Base-by-base conservation (phyloP, 176 grass and related monocot genomes). In the Aegilops tauschii region DNA sequence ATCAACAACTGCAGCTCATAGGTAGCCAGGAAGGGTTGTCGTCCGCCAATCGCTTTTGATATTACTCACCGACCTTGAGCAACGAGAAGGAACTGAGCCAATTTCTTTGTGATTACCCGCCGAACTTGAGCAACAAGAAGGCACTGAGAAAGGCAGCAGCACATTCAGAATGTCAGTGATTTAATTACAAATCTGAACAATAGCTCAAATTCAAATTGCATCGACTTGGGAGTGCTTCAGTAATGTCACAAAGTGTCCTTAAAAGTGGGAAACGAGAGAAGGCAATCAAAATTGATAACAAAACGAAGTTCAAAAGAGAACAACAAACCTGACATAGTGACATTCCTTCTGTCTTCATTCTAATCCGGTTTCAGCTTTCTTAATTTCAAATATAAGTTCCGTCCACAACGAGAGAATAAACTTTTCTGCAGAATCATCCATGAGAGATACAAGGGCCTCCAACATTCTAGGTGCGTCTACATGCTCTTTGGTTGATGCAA, bases 381-480 rank as follows among this genome's bases (percentile, higher is more conserved):
- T 97, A 29, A 95, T 95, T 77, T 95, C 93, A 80, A 93, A 97
- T 80, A 97, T 93, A 28, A 97, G 80, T 80, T 93, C 90, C 62
- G 91, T 90, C 95, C 95, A 95, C 85, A 97, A 91, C 35, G 84
- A 93, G 71, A 95, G 91, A 17, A 90, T 76, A 86, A 95, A 97
- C 79, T 93, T 93, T 83, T 95, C 95, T 9, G 95, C 92, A 83
- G 92, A 89, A 47, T 91, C 89, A 65, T 95, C 95, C 58, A 94
- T 84, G 71, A 95, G 94, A 13, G 95, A 87, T 62, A 88, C 89
- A 49, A 97, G 87, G 61, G 94, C 79, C 66, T 97, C 90, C 63
- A 97, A 66, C 90, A 97, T 93, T 76, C 92, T 93, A 16, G 89
- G 88, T 65, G 95, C 95, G 49, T 93, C 86, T 4, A 97, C 87